These are phyloP conservation scores for Colletotrichum sp. DNA, from an alignment of 2,329 filamentous ascomycete species.

Conservation along the genomic window DNA sequence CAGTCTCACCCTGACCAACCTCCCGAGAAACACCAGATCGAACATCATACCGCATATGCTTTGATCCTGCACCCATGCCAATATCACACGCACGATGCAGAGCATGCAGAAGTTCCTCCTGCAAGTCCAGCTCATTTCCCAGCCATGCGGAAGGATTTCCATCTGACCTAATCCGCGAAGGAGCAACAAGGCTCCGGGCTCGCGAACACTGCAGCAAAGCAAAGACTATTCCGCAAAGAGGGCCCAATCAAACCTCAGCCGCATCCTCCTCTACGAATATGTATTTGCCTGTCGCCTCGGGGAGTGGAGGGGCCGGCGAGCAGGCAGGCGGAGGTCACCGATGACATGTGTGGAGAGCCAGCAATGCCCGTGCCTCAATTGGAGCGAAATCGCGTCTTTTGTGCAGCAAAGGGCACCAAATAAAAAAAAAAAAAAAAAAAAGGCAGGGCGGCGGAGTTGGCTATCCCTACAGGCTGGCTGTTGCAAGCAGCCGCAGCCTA, in stretches of 20 bases:
- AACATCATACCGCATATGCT: background rate
- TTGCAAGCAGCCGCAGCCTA: background rate
- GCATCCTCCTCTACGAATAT: background rate
- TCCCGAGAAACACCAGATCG: background rate
- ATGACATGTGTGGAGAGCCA: background rate
- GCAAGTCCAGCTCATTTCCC: background rate
- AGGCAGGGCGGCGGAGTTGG: background rate
- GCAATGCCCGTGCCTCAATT: background rate
- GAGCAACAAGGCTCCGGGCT: background rate
- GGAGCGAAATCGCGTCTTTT: background rate
- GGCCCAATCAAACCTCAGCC: background rate
- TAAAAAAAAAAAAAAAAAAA: background rate
- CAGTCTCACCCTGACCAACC: background rate
- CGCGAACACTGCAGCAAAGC: background rate
- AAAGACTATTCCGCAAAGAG: background rate
- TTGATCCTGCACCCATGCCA: background rate
- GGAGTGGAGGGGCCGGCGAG: background rate
- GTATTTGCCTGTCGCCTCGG: background rate
- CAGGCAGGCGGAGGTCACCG: background rate
- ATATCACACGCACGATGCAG: background rate
- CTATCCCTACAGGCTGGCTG: background rate
- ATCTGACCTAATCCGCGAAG: background rate
- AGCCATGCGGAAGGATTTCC: background rate
- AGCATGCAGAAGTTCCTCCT: background rate
- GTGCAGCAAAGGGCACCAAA: background rate